phyloP scores from a whole-genome alignment of 2,329 filamentous ascomycete species.

The Xylariales sp. region DNA sequence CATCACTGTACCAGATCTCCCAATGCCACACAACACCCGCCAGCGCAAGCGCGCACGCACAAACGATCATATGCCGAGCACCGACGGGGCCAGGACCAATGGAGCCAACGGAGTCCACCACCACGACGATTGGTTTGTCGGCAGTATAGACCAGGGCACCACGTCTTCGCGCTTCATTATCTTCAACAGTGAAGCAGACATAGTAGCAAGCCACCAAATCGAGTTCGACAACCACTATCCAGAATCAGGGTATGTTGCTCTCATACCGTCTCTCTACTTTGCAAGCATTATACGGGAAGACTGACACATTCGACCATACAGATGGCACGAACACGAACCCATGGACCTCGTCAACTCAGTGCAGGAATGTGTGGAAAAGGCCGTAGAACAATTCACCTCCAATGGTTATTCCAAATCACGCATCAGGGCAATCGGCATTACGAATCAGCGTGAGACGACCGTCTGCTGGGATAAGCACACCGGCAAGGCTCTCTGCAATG shows the following conservation, averaged over 20 bases:
- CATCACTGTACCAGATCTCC: conserved; percentile 2
- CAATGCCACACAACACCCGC: conserved; percentile 1
- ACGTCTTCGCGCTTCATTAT: conserved; percentile 88
- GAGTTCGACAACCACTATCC: conserved; percentile 84
- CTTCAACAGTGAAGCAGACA: conserved; percentile 74
- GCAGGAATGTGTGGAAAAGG: conserved; percentile 73
- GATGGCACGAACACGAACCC: conserved; percentile 89
- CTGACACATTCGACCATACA: conserved; percentile 27
- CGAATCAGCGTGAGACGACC: conserved; percentile 86
- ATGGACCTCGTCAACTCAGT: conserved; percentile 71
- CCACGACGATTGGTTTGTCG: conserved; percentile 62
- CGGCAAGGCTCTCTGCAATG: conserved; percentile 76
- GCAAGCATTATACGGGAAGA: no score
- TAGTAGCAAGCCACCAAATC: conserved; percentile 78
- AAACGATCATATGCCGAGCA: conserved; percentile 9
- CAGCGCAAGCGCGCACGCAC: conserved; percentile 4
- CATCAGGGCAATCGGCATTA: conserved; percentile 78
- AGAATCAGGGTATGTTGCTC: conserved; percentile 67
- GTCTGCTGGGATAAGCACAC: conserved; percentile 79
- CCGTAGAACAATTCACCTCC: conserved; percentile 65
- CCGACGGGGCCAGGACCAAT: neutral
- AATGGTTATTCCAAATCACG: conserved; percentile 62
- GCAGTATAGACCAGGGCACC: conserved; percentile 86
- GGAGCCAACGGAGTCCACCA: neutral
- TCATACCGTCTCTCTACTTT: conserved; percentile 7